Evolutionary conservation across 2,329 filamentous ascomycete genomes (phyloP).

Genomic region (Diaporthe nobilis): DNA sequence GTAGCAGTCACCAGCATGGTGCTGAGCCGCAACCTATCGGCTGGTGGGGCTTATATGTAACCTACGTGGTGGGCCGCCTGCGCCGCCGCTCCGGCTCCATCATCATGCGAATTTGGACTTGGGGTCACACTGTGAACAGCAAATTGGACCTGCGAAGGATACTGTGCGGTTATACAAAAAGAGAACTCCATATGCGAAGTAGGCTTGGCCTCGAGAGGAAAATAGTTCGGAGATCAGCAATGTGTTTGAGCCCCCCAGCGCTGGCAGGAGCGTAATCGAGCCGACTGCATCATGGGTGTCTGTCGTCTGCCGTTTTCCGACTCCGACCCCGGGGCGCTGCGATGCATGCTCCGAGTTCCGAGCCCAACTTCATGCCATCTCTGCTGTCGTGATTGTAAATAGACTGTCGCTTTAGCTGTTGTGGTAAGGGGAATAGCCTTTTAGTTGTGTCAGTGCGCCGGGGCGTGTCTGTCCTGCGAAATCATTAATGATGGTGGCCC

Average conservation of each 20-base stretch:
- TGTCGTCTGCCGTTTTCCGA: conserved; percentile 29
- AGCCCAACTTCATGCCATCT: neutral
- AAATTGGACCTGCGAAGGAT: neutral
- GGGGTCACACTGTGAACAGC: neutral
- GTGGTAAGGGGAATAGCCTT: neutral
- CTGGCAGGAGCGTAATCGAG: neutral
- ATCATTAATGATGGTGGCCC: neutral
- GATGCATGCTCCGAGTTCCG: neutral
- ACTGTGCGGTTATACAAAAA: neutral
- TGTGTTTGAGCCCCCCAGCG: neutral
- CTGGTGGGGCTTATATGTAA: neutral
- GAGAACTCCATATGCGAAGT: neutral
- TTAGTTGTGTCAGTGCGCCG: neutral
- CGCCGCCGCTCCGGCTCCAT: conserved; percentile 43
- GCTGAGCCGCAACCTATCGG: neutral
- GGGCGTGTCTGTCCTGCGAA: no score
- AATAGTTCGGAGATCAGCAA: conserved; percentile 1
- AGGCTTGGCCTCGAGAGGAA: neutral
- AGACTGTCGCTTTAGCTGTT: neutral
- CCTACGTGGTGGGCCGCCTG: conserved; percentile 38
- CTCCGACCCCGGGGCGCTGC: neutral
- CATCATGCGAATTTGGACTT: neutral
- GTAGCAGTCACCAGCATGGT: neutral
- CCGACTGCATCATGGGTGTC: neutral
- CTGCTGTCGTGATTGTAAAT: neutral